Conservation (phyloP, 2,329 filamentous ascomycete species). For the Pseudogymnoascus sp. region DNA sequence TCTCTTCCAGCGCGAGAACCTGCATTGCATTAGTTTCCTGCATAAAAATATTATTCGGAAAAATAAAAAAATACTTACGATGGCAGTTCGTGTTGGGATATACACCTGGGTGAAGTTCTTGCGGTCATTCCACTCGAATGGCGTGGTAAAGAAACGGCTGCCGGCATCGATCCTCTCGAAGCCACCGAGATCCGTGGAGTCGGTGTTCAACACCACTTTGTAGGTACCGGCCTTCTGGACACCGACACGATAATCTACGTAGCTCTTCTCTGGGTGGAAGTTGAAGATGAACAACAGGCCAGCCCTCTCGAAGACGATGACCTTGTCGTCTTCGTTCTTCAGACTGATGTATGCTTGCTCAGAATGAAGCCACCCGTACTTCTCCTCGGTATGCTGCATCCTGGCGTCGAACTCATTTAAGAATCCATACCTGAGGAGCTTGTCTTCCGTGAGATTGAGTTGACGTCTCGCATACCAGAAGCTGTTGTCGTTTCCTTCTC, state of each 20-base stretch:
- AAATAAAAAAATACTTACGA: conserved; percentile 49
- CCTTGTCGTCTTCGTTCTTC: conserved; percentile 90
- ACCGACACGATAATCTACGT: conserved; percentile 86
- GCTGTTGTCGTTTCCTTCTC: conserved; percentile 84
- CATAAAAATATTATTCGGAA: neutral
- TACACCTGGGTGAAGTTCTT: conserved; percentile 92
- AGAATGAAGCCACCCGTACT: conserved; percentile 84
- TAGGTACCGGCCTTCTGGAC: conserved; percentile 82
- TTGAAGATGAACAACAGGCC: conserved; percentile 94
- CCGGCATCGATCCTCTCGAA: conserved; percentile 67
- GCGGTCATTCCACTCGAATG: conserved; percentile 81
- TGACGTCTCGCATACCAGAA: conserved; percentile 93
- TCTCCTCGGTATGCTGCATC: conserved; percentile 83
- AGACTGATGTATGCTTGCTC: conserved; percentile 86
- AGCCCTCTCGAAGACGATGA: conserved; percentile 89
- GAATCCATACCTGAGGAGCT: conserved; percentile 77
- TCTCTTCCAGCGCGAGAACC: conserved; percentile 33
- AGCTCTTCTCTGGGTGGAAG: conserved; percentile 80
- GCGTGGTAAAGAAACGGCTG: conserved; percentile 89
- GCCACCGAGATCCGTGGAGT: conserved; percentile 71
- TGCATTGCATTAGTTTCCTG: conserved; percentile 16
- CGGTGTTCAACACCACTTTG: conserved; percentile 74
- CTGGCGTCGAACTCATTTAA: conserved; percentile 88
- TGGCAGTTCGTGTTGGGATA: conserved; percentile 71
- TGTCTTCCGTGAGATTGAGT: conserved; percentile 84